Base-by-base conservation (phyloP, 495 filamentous ascomycete species). In the Bacidia rubella region DNA sequence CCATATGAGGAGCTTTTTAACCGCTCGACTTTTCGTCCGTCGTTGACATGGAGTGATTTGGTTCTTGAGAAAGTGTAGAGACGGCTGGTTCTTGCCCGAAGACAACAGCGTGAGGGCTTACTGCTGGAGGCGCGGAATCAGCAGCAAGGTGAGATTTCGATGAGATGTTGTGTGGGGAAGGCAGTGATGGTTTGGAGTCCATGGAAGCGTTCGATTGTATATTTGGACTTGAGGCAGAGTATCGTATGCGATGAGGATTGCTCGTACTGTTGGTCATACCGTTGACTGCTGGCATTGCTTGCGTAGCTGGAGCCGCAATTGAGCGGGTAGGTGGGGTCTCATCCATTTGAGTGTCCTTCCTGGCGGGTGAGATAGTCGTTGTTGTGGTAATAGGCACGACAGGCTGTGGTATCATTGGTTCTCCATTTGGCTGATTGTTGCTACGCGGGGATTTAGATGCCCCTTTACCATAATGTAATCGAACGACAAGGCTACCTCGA, bases 401-500 rank as follows among this genome's bases (percentile, higher is more conserved):
- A 25, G 20, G 22, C 22, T 42, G 29, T 26, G 44, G 43, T 40
- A 22, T n/a, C n/a, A n/a, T 40, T 10, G 48, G 20, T 2, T 46
- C 11, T 20, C 20, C 40, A 44, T 45, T 44, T 23, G 20, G 35
- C 24, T 23, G 38, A 39, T 43, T 27, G 38, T 32, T 38, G 7
- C 19, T 29, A n/a, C 32, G 27, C 19, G 51, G 56, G 11, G 35
- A 47, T 46, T 38, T 19, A 11, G 32, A 19, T 19, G 39, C 35
- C 23, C 40, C 45, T 35, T 57, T 60, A 32, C 62, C 57, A 54
- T 75, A 74, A 56, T 71, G 72, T 43, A 90, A 72, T 56, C 82
- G 82, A 54, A 87, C 79, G 29, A 90, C 72, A 23, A 85, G 71
- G 52, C 77, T 83, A 39, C 35, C 42, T 46, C 42, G 59, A 25